Evolutionary conservation across 2,329 filamentous ascomycete genomes (phyloP).

Genomic region (Cladosporium sp.): DNA sequence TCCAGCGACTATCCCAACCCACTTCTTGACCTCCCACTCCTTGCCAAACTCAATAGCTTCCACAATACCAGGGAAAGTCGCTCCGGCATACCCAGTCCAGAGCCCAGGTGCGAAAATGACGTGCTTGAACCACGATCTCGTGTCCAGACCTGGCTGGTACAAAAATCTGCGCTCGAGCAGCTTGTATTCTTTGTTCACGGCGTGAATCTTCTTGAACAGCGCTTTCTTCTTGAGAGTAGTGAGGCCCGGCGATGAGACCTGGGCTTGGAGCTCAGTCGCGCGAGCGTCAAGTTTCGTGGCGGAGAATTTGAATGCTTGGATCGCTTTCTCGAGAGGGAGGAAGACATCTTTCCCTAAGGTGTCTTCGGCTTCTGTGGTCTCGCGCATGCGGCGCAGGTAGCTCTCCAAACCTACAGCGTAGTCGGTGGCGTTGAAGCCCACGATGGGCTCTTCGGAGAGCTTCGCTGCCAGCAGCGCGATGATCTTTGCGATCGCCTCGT

Average conservation of each 20-base stretch:
- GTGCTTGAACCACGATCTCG: slow-evolving; percentile 86
- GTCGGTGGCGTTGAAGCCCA: slow-evolving; percentile 45
- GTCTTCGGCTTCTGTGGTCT: slow-evolving; percentile 10
- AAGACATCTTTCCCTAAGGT: slow-evolving; percentile 33
- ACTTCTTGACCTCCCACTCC: slow-evolving; percentile 38
- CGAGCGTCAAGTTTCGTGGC: not conserved
- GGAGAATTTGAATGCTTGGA: slow-evolving; percentile 25
- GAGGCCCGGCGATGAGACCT: slow-evolving; percentile 40
- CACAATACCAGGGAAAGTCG: slow-evolving; percentile 61
- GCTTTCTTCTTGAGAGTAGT: slow-evolving; percentile 49
- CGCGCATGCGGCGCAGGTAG: slow-evolving; percentile 34
- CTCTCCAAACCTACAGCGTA: slow-evolving; percentile 40
- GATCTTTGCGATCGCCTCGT: slow-evolving; percentile 46
- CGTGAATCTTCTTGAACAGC: slow-evolving; percentile 45
- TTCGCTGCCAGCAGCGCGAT: slow-evolving; percentile 44
- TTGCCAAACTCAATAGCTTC: slow-evolving; percentile 53
- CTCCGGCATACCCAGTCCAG: slow-evolving; percentile 87
- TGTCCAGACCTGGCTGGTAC: slow-evolving; percentile 70
- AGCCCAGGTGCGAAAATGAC: slow-evolving; percentile 87
- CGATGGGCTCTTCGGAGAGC: slow-evolving; percentile 44
- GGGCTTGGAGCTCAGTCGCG: slow-evolving; percentile 18
- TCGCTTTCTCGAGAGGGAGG: slow-evolving; percentile 36
- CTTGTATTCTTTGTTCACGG: slow-evolving; percentile 79
- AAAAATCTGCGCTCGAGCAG: slow-evolving; percentile 76
- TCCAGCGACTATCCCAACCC: slow-evolving; percentile 39